Conservation (phyloP, 2,329 filamentous ascomycete species). For the Claviceps cyperi region DNA sequence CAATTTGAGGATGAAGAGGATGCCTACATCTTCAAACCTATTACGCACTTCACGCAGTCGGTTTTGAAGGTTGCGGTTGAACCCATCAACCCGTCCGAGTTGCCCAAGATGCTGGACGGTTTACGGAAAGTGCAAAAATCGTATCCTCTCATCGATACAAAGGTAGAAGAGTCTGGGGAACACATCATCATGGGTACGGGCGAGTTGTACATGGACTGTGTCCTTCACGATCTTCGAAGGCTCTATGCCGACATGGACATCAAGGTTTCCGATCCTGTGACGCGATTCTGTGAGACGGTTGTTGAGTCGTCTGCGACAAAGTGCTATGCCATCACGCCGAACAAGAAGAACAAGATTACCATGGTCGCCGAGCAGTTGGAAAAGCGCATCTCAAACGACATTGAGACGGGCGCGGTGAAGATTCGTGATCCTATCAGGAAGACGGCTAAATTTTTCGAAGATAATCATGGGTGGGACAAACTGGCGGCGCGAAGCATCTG, state of each 20-base stretch:
- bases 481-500: conserved; percentile 90
- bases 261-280: conserved; percentile 95
- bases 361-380: conserved; percentile 96
- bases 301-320: conserved; percentile 95
- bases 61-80: conserved; percentile 97
- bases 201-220: conserved; percentile 99
- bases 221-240: conserved; percentile 80
- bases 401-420: conserved; percentile 76
- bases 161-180: conserved; percentile 95
- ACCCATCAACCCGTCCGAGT: conserved; percentile 91
- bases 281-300: conserved; percentile 93
- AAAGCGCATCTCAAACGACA: conserved; percentile 86
- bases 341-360: conserved; percentile 98
- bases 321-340: conserved; percentile 93
- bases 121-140: conserved; percentile 95
- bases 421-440: conserved; percentile 88
- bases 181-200: conserved; percentile 91
- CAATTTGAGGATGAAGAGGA: conserved; percentile 78
- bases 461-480: conserved; percentile 94
- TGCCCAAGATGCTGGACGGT: conserved; percentile 97
- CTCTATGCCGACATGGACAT: conserved; percentile 99
- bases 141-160: conserved; percentile 88
- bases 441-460: conserved; percentile 93
- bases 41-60: conserved; percentile 91
- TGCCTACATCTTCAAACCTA: conserved; percentile 85